Percentiles rank a stretch among this genome's conserved stretches.
Conservation (phyloP, 108 stramenopile genomes). For the Cyclotella sp. region DNA sequence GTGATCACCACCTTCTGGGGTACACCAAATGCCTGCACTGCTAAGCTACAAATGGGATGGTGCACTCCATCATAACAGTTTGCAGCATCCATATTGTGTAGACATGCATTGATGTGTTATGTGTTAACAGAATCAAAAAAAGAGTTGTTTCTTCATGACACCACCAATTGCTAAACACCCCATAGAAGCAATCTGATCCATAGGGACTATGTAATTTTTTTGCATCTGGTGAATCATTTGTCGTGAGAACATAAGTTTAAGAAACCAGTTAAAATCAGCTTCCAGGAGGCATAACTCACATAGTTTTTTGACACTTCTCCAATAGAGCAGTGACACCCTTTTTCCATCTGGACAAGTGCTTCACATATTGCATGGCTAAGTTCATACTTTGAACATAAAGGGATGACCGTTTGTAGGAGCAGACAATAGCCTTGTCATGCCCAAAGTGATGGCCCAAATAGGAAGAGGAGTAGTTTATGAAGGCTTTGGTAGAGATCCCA, state of each 20-base stretch:
- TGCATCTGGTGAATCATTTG: constrained; percentile 11
- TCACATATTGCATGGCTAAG: not conserved
- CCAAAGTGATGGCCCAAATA: constrained; percentile 25
- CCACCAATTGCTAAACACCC: not conserved
- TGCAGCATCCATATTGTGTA: not conserved
- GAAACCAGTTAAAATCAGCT: constrained; percentile 36
- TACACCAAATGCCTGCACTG: no score
- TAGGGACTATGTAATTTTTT: not conserved
- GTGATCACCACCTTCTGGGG: no score
- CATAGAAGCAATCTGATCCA: constrained; percentile 11
- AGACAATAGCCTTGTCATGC: constrained; percentile 11
- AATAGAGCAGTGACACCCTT: constrained; percentile 20
- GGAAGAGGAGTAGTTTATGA: constrained; percentile 19
- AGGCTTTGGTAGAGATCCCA: no score
- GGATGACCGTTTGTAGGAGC: not conserved
- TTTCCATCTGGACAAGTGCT: constrained; percentile 20
- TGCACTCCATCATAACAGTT: no score
- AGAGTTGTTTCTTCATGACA: not conserved
- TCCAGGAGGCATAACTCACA: no score
- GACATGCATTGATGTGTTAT: not conserved
- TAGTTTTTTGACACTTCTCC: constrained; percentile 32
- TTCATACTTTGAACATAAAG: constrained; percentile 21
- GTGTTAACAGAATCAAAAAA: constrained; percentile 4
- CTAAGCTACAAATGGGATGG: no score
- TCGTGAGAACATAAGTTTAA: constrained; percentile 18